phyloP scores from a whole-genome alignment of 1,284 basidiomycete genomes.

The Malassezia nana region DNA sequence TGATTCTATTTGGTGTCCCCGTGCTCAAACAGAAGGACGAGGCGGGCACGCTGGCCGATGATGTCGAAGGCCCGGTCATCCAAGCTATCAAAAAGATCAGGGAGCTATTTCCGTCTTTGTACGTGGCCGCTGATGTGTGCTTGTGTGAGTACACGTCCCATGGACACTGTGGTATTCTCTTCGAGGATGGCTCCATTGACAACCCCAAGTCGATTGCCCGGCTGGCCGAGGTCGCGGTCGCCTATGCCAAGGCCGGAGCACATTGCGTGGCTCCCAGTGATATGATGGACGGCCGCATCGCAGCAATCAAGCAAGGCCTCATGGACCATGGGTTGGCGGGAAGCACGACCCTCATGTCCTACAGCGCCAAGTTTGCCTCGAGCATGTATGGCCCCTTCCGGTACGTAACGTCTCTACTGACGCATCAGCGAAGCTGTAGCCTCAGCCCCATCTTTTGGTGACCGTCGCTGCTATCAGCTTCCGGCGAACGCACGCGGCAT shows the following conservation, averaged over 20 bases:
- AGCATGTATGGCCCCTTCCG: constrained; percentile 94
- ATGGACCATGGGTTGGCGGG: constrained; percentile 72
- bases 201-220: constrained; percentile 56
- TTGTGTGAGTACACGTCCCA: constrained; percentile 99
- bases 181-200: constrained; percentile 62
- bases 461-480: constrained; percentile 95
- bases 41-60: constrained; percentile 77
- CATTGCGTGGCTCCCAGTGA: constrained; percentile 97
- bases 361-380: constrained; percentile 97
- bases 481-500: constrained; percentile 79
- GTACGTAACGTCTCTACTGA: constrained; percentile 50
- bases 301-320: constrained; percentile 74
- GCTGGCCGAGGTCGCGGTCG: constrained; percentile 81
- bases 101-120: constrained; percentile 59
- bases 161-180: constrained; percentile 84
- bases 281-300: constrained; percentile 98
- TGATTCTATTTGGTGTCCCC: constrained; percentile 95
- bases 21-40: constrained; percentile 60
- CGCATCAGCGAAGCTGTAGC: constrained; percentile 76
- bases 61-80: constrained; percentile 81
- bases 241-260: constrained; percentile 85
- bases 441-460: constrained; percentile 82
- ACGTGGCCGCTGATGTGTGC: constrained; percentile 86
- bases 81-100: constrained; percentile 71
- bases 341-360: constrained; percentile 72